Base-by-base conservation (phyloP, 2,329 filamentous ascomycete species). In the Nemania sp. region DNA sequence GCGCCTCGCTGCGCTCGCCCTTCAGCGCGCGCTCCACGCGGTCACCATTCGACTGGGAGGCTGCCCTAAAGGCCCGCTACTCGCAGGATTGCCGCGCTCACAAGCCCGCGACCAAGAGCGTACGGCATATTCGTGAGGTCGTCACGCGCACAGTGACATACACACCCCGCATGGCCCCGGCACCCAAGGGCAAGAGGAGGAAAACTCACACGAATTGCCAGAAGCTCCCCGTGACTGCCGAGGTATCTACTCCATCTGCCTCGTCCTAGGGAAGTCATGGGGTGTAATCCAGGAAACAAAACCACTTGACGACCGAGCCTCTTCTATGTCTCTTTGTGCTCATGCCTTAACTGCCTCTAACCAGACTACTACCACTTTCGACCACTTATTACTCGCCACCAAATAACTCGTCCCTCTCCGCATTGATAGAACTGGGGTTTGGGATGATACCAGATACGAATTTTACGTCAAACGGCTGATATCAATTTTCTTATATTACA, bases 141-240 rank as follows among this genome's bases (percentile, higher is more conserved):
- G 89, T 97, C 48, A 97, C 92, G n/a, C 83, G 91, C 63, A 97
- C 91, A 14, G 90, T 96, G 55, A 96, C 90, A 34, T 96, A 95
- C 73, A 96, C 90, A 70, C 88, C 85, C 57, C 80, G 86, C 61
- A 90, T 97, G 76, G 89, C 91, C 61, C 90, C 92, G 20, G 91
- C 92, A 31, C 93, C 80, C 6, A 92, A 92, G 72, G 92, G 92
- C 61, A 97, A 97, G 81, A 85, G 91, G 75, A 87, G 92, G 76
- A 95, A 90, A 78, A 68, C 63, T 40, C 66, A 68, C 50, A 39
- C 65, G 22, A 67, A 64, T 44, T 69, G 66, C 49, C 54, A 65
- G 7, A 70, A 69, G 37, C 45, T n/a, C n/a, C n/a, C n/a, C n/a
- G n/a, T n/a, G n/a, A n/a, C n/a, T n/a, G n/a, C n/a, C n/a, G n/a